Percentiles rank a stretch among this genome's conserved stretches.
These are phyloP conservation scores for Blastobotrys attinorum DNA, from an alignment of 805 yeast genomes.

Conservation along the genomic window DNA sequence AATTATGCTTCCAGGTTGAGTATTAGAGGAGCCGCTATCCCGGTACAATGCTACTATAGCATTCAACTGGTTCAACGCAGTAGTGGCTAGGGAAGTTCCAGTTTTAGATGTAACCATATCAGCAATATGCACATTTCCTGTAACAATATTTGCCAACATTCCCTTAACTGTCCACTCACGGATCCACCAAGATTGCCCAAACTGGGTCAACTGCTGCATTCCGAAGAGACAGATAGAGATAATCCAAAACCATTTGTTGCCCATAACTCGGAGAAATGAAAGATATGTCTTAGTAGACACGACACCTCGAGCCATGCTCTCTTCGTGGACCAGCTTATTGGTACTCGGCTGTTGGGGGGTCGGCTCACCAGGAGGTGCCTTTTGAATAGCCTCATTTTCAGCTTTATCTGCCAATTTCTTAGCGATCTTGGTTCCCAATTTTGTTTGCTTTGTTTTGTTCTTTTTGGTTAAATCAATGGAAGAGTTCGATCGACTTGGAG, in stretches of 20 bases:
- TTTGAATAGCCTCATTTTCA: slow-evolving; percentile 29
- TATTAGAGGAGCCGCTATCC: no score
- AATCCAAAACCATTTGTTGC: slow-evolving; percentile 50
- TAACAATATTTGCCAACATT: slow-evolving; percentile 7
- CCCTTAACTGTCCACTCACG: slow-evolving; percentile 62
- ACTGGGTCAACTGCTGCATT: slow-evolving; percentile 51
- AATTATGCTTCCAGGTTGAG: no score
- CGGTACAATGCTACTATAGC: no score
- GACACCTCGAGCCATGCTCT: slow-evolving; percentile 75
- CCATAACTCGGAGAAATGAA: slow-evolving; percentile 61
- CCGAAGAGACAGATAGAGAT: slow-evolving; percentile 42
- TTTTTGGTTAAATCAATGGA: slow-evolving; percentile 39
- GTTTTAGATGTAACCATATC: not conserved
- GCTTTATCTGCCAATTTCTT: slow-evolving; percentile 13
- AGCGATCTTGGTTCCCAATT: slow-evolving; percentile 14
- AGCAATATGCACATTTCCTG: not conserved
- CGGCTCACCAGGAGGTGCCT: slow-evolving; percentile 23
- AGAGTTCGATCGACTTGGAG: slow-evolving; percentile 45
- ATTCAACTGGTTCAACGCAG: no score
- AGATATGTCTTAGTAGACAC: slow-evolving; percentile 69
- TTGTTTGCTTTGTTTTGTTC: slow-evolving; percentile 13
- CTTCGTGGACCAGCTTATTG: slow-evolving; percentile 55
- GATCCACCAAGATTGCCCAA: slow-evolving; percentile 86
- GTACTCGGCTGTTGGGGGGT: slow-evolving; percentile 24
- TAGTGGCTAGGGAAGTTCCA: not conserved